Conservation (phyloP, 2,329 filamentous ascomycete species). For the Berkeleyomyces basicola region DNA sequence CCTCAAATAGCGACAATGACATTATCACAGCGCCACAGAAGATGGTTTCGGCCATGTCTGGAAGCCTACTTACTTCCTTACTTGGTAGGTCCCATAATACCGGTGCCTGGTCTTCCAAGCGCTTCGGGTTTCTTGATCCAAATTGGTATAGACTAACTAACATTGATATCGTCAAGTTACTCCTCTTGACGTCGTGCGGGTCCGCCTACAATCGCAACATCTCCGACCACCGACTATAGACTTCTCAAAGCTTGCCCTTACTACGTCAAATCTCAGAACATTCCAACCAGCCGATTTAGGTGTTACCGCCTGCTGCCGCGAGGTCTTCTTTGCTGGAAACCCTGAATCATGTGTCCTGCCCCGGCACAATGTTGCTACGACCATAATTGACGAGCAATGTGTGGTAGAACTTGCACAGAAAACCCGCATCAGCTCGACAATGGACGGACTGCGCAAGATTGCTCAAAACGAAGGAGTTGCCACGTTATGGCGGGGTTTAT, state of each 20-base stretch:
- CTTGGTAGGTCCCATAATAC: slow-evolving; percentile 45
- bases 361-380: slow-evolving; percentile 27
- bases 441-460: slow-evolving; percentile 88
- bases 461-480: slow-evolving; percentile 76
- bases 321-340: slow-evolving; percentile 92
- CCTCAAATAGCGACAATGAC: slow-evolving; percentile 22
- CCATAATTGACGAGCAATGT: slow-evolving; percentile 44
- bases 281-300: slow-evolving; percentile 68
- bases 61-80: slow-evolving; percentile 76
- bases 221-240: slow-evolving; percentile 32
- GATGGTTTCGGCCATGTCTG: slow-evolving; percentile 86
- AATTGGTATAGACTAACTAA: slow-evolving; percentile 6
- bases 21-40: slow-evolving; percentile 74
- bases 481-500: slow-evolving; percentile 82
- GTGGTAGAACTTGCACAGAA: slow-evolving; percentile 76
- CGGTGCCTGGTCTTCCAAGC: background rate
- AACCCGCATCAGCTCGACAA: slow-evolving; percentile 71
- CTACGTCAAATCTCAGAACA: slow-evolving; percentile 38
- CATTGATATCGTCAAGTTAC: slow-evolving; percentile 45
- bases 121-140: background rate
- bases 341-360: slow-evolving; percentile 66
- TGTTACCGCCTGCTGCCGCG: slow-evolving; percentile 85
- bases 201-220: slow-evolving; percentile 78
- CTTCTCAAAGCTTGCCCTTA: slow-evolving; percentile 38
- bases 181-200: slow-evolving; percentile 88